Base-by-base conservation (phyloP, 139 green algal species). In the Chlorella sp. region DNA sequence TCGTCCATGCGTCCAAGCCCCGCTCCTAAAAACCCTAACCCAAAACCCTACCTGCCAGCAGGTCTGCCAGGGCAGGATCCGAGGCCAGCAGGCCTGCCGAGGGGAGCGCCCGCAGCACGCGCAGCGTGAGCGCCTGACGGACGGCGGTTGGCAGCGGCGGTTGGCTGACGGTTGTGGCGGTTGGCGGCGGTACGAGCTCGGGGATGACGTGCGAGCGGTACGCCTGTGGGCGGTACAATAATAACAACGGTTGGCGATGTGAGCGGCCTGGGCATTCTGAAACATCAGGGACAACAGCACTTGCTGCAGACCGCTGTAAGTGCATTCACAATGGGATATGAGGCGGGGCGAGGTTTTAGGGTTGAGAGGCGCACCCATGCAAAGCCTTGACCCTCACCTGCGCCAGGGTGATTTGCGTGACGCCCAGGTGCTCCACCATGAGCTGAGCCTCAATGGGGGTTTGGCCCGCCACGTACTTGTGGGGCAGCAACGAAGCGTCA, bases 401-500 rank as follows among this genome's bases (percentile, higher is more conserved):
- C 17, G 42, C 42, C 17, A 17, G 42, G 10, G 42, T 55, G 42
- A 55, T 55, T 55, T 17, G 42, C 17, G 42, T 55, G 42, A 55
- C 42, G 10, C 42, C 42, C 42, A 55, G 42, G 42, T 24, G 17
- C 27, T 67, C 23, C 61, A 67, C 61, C 61, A 67, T 67, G 61
- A 30, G 23, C 23, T 30, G 61, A 5, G 23, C 61, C n/a, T 67
- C 61, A 5, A 35, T 35, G 23, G 27, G 3, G 27, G 3, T 67
- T 27, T 3, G 30, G 23, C 29, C 33, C 3, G 35, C 5, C 20
- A 71, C 35, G 35, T 71, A 71, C 65, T 71, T 71, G 35, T 61
- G 35, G 22, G 65, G 65, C 5, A 71, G 65, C 17, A 60, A 24
- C 23, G 26, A 67, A 3, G 62, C 62, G 62, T 67, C 62, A 67